Percentiles rank a stretch among this genome's conserved stretches.
phyloP scores from a whole-genome alignment of 1,284 basidiomycete genomes.

The Puccinia novopanici region DNA sequence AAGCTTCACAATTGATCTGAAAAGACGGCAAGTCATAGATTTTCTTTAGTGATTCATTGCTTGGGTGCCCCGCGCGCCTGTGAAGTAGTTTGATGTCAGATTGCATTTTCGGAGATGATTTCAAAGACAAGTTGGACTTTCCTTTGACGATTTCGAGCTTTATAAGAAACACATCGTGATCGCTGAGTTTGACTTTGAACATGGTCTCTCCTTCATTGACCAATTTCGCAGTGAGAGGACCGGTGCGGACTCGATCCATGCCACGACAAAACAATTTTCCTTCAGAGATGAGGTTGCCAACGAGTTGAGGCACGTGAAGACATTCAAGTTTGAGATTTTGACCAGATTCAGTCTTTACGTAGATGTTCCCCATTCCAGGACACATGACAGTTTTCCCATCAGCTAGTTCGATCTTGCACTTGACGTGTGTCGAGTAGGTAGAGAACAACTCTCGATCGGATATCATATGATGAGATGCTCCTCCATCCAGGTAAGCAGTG shows the following conservation, averaged over 20 bases:
- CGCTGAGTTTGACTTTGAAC: neutral
- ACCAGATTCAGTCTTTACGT: neutral
- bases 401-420: neutral
- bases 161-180: neutral
- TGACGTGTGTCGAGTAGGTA: neutral
- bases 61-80: neutral
- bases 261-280: neutral
- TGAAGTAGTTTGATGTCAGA: neutral
- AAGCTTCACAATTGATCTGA: no score
- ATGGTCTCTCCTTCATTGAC: neutral
- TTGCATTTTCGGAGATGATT: neutral
- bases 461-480: slow-evolving; percentile 17
- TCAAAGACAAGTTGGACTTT: neutral
- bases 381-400: neutral
- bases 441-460: neutral
- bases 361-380: neutral
- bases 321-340: neutral
- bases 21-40: neutral
- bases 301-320: neutral
- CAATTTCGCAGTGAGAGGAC: neutral
- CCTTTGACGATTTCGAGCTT: neutral
- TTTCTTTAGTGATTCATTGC: neutral
- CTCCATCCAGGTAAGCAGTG: slow-evolving; percentile 12
- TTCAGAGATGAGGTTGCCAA: no score
- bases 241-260: neutral